Evolutionary conservation across 805 yeast species (phyloP), one percentile per base, ranked within the genome.

Genomic region (Wickerhamiella kazuoi): DNA sequence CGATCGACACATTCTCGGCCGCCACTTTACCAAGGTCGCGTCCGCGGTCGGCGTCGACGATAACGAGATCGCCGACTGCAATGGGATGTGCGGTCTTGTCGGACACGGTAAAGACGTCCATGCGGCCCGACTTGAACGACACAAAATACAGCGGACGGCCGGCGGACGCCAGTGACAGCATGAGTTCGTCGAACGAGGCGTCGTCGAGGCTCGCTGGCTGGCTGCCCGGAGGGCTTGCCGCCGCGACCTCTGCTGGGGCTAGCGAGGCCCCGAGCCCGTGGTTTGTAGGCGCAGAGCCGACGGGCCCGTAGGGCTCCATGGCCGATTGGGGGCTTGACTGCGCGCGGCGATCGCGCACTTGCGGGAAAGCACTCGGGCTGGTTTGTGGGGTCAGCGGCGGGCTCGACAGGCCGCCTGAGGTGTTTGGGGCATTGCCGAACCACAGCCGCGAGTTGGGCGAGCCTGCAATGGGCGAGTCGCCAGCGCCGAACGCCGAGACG

Each of bases 11-110:
- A 48, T 72, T 67, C 49, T 74, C 59, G 42, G 68, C 65, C 29
- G 70, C 69, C 34, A 80, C 69, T 50, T 69, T 68, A 29, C 93
- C 93, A 43, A 80, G 64, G 56, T 80, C 93, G 29, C 72, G 60
- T 29, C 93, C 93, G 26, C 93, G 63, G 51, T 80, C 93, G 1
- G 90, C 93, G 51, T 80, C 87, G 15, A 79, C 93, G 50, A 79
- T 71, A 14, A 81, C 87, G 50, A 78, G 64, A 51, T 78, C 84
- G 18, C 79, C 79, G 4, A 63, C 56, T 37, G 62, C 59, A 33
- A 74, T 55, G 24, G 46, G 50, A 21, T 56, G 48, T 18, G 56
- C 53, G 9, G 64, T 49, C 21, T 50, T 47, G 13, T 56, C 61
- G 2, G 82, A 74, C 17, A 76, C 57, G 51, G 71, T 73, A 50